Percentiles rank a stretch among this genome's conserved stretches.
Evolutionary conservation across 139 green algal species (phyloP).

Genomic region (Chlorella sp.): DNA sequence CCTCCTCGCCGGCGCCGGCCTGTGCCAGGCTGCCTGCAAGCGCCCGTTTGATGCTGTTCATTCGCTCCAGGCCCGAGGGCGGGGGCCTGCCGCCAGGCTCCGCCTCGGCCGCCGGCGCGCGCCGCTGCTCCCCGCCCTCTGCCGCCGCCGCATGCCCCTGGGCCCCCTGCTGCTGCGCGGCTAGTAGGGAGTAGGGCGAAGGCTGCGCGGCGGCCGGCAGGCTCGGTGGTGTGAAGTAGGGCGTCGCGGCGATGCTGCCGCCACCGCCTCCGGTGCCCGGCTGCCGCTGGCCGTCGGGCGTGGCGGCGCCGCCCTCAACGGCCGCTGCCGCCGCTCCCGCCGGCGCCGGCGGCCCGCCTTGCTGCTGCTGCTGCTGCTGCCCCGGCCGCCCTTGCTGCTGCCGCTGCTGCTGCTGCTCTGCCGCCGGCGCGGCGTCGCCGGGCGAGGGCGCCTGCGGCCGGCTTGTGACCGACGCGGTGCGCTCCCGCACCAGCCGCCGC

Average conservation of each 20-base stretch:
- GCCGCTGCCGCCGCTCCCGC: too few species aligned
- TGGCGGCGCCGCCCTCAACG: conserved; percentile 5
- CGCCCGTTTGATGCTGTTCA: neutral
- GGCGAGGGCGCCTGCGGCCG: too few species aligned
- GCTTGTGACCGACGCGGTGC: too few species aligned
- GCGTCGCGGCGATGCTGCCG: neutral
- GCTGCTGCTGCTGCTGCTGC: neutral
- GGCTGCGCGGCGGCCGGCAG: neutral
- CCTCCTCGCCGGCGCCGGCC: conserved; percentile 12
- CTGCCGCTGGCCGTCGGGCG: neutral
- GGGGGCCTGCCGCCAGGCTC: neutral
- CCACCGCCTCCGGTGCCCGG: neutral
- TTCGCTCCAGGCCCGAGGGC: neutral
- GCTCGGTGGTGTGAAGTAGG: conserved; percentile 17
- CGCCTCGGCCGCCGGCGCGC: neutral
- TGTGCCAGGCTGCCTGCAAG: neutral
- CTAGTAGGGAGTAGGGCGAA: neutral
- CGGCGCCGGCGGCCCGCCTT: too few species aligned
- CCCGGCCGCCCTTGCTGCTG: neutral
- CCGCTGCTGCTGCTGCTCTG: neutral
- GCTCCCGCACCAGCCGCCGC: too few species aligned
- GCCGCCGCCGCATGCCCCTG: neutral
- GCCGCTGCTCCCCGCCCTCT: neutral
- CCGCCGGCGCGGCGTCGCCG: too few species aligned
- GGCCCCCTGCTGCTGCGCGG: neutral